Conservation (phyloP, 768 basidiomycete species). For the Dentipellis fragilis region DNA sequence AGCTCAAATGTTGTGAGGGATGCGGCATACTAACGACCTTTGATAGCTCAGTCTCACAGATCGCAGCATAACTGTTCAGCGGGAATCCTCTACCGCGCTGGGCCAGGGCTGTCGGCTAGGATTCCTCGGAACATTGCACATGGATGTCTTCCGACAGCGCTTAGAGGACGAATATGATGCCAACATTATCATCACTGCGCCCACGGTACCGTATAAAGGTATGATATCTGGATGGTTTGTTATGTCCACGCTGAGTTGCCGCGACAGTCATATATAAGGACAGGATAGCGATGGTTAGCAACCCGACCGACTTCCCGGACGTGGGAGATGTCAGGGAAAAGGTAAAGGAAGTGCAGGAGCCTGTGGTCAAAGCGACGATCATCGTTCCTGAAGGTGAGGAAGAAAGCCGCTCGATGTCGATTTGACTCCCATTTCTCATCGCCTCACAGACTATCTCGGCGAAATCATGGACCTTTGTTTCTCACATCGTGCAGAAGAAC, state of each 20-base stretch:
- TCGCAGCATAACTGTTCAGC: constrained; percentile 80
- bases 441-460: constrained; percentile 70
- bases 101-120: constrained; percentile 94
- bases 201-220: constrained; percentile 92
- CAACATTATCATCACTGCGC: constrained; percentile 90
- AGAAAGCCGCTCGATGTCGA: background rate
- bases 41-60: constrained; percentile 73
- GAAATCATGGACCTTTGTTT: constrained; percentile 95
- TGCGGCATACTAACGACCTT: constrained; percentile 3
- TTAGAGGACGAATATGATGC: constrained; percentile 96
- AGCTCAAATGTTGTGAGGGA: constrained; percentile 7
- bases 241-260: background rate
- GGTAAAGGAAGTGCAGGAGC: constrained; percentile 79
- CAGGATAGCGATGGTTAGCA: constrained; percentile 59
- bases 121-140: constrained; percentile 91
- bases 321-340: constrained; percentile 42
- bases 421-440: background rate
- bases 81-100: constrained; percentile 88
- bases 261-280: constrained; percentile 62
- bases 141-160: constrained; percentile 93
- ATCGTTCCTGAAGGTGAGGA: constrained; percentile 80
- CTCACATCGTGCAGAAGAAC: constrained; percentile 69
- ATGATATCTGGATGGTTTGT: constrained; percentile 7
- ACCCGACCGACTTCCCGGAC: constrained; percentile 95
- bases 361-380: constrained; percentile 87